phyloP scores from a whole-genome alignment of 2,329 filamentous ascomycete species.

The Aspergillus sp. region DNA sequence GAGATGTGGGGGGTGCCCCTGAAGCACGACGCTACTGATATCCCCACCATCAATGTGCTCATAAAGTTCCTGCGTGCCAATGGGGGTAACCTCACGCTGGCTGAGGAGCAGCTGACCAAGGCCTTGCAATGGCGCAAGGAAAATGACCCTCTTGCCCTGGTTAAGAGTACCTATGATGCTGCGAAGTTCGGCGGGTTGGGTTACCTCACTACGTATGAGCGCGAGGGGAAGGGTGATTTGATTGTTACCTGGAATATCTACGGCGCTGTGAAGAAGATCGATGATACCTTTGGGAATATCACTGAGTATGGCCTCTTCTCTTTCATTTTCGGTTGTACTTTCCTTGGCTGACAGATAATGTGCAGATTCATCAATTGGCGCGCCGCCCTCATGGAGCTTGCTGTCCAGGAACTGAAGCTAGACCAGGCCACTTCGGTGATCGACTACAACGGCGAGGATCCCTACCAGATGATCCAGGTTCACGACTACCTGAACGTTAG shows the following conservation, averaged over 20 bases:
- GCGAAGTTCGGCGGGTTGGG: constrained; percentile 76
- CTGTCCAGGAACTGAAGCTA: constrained; percentile 72
- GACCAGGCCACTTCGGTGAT: constrained; percentile 69
- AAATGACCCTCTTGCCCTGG: constrained; percentile 67
- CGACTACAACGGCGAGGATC: constrained; percentile 63
- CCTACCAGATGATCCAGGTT: constrained; percentile 87
- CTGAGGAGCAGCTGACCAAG: constrained; percentile 73
- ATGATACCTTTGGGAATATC: constrained; percentile 76
- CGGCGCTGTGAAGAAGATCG: constrained; percentile 77
- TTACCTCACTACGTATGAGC: constrained; percentile 71
- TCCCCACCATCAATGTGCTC: constrained; percentile 78
- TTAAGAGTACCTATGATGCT: constrained; percentile 57
- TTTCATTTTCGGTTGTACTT: not conserved
- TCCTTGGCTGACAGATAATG: not conserved
- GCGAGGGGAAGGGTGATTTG: constrained; percentile 50
- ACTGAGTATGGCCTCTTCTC: constrained; percentile 63
- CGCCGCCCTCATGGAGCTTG: constrained; percentile 84
- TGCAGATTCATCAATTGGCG: constrained; percentile 85
- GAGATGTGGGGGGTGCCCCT: constrained; percentile 90
- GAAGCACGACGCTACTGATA: constrained; percentile 47
- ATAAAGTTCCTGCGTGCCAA: constrained; percentile 96
- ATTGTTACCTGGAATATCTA: constrained; percentile 94
- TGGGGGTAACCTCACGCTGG: constrained; percentile 69
- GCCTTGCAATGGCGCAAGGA: constrained; percentile 82
- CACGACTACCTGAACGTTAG: constrained; percentile 90